Evolutionary conservation across 768 basidiomycete genomes (phyloP).

Genomic region (Hypholoma fasciculare): DNA sequence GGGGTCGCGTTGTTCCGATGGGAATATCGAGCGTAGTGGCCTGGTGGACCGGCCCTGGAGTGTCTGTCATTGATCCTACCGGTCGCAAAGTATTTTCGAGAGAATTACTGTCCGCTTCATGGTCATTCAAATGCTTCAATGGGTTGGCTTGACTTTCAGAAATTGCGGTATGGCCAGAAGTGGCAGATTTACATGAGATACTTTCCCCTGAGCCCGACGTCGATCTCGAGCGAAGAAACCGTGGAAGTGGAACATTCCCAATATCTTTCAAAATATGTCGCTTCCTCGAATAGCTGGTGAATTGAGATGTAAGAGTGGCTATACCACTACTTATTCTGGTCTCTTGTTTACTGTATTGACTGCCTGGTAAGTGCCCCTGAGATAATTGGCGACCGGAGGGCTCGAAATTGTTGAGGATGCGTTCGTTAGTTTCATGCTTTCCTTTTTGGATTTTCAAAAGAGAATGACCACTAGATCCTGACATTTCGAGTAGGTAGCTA

Average conservation of each 20-base stretch:
- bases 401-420: neutral
- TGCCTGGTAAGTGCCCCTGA: neutral
- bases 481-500: neutral
- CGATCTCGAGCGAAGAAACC: neutral
- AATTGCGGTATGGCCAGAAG: neutral
- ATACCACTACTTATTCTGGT: neutral
- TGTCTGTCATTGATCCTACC: neutral
- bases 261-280: neutral
- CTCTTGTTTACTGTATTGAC: neutral
- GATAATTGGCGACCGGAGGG: no score
- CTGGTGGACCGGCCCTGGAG: neutral
- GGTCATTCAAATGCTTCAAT: neutral
- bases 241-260: slow-evolving; percentile 2
- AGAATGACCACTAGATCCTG: neutral
- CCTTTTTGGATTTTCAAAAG: neutral
- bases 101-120: neutral
- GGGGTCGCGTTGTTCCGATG: slow-evolving; percentile 37
- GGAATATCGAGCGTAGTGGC: slow-evolving; percentile 6
- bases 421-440: neutral
- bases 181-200: neutral
- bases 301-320: neutral
- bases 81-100: neutral
- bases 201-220: neutral
- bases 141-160: neutral
- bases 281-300: neutral